These are phyloP conservation scores for Falciphora oryzae DNA, from an alignment of 2,329 filamentous ascomycete species.

Conservation along the genomic window DNA sequence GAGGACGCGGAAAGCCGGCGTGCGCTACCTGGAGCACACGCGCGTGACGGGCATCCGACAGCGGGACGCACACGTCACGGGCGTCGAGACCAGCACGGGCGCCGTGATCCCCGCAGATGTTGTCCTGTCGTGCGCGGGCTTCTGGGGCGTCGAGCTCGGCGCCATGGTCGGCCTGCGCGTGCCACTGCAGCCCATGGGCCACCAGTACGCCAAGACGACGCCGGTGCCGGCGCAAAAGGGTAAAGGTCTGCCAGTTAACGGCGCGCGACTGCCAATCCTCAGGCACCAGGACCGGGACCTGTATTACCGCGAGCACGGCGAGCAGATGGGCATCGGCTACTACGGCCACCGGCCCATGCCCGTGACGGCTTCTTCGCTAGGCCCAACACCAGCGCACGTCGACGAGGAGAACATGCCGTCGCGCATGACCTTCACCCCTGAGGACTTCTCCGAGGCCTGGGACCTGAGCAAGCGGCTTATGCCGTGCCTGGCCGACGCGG, in stretches of 20 bases:
- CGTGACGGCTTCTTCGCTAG: constrained; percentile 47
- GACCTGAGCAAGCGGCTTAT: constrained; percentile 47
- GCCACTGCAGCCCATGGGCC: constrained; percentile 54
- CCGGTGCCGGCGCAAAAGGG: constrained; percentile 31
- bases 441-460: constrained; percentile 59
- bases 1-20: constrained; percentile 51
- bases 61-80: constrained; percentile 43
- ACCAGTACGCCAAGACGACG: constrained; percentile 60
- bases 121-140: constrained; percentile 57
- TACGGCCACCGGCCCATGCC: constrained; percentile 60
- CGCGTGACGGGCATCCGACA: constrained; percentile 52
- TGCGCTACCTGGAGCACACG: constrained; percentile 50
- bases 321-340: constrained; percentile 57
- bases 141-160: constrained; percentile 61
- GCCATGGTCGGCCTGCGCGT: constrained; percentile 53
- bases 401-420: constrained; percentile 59
- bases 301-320: constrained; percentile 60
- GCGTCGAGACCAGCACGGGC: constrained; percentile 43
- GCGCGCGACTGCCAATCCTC: constrained; percentile 51
- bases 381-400: constrained; percentile 45
- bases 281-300: constrained; percentile 58
- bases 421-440: constrained; percentile 49
- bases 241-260: constrained; percentile 27
- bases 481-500: constrained; percentile 41
- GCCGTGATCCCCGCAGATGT: constrained; percentile 47